phyloP scores from a whole-genome alignment of 305 asterid genomes.

The Withania somnifera region DNA sequence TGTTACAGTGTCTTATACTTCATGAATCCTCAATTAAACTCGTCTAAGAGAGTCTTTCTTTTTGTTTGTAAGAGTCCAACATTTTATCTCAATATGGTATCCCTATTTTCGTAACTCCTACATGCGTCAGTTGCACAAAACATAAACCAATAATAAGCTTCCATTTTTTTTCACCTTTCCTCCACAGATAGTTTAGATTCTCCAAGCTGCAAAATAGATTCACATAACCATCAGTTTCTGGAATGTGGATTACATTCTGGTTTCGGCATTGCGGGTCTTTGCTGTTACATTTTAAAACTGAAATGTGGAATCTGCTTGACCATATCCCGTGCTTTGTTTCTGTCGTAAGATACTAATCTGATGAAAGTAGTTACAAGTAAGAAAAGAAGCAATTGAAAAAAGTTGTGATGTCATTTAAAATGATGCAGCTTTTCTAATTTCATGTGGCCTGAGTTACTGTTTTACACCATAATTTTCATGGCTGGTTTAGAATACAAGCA shows the following conservation, averaged over 20 bases:
- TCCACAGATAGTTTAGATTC: not conserved
- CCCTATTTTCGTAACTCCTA: not conserved
- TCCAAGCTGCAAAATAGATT: not conserved
- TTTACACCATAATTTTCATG: not conserved
- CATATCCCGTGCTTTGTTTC: not conserved
- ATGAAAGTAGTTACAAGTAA: not conserved
- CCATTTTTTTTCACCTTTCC: not conserved
- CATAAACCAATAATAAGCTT: not conserved
- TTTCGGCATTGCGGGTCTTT: not conserved
- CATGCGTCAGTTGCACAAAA: not conserved
- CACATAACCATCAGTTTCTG: not conserved
- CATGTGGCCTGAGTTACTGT: not conserved
- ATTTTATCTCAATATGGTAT: not conserved
- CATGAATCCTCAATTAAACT: not conserved
- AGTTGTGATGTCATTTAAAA: not conserved
- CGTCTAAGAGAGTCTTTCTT: not conserved
- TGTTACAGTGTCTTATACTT: not conserved
- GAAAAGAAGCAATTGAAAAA: not conserved
- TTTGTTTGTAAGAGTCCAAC: not conserved
- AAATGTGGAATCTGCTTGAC: not conserved
- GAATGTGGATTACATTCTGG: not conserved
- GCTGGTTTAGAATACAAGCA: slow-evolving; percentile 5
- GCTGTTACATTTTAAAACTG: not conserved
- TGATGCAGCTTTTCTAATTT: not conserved
- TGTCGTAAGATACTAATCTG: not conserved